Evolutionary conservation across 2,329 filamentous ascomycete genomes (phyloP).

Genomic region (Aspergillus caelatus): DNA sequence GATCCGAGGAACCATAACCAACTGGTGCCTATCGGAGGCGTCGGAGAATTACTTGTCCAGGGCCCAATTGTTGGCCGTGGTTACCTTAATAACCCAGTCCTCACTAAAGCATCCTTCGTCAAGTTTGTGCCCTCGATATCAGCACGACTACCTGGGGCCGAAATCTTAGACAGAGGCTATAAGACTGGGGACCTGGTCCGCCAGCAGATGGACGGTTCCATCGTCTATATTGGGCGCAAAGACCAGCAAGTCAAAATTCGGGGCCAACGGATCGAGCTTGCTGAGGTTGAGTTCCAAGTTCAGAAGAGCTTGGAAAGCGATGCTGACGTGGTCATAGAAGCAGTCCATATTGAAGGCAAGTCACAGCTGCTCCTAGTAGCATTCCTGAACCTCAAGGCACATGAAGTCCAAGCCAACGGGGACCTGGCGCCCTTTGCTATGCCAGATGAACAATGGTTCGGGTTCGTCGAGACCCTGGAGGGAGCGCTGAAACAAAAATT

Average conservation of each 20-base stretch:
- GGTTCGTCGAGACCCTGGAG: too few species aligned
- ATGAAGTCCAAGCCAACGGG: too few species aligned
- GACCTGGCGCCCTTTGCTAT: too few species aligned
- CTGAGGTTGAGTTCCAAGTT: slow-evolving; percentile 20
- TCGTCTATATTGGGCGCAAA: slow-evolving; percentile 21
- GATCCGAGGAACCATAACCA: slow-evolving; percentile 29
- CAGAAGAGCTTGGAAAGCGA: too few species aligned
- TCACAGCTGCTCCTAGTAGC: too few species aligned
- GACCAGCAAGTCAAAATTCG: slow-evolving; percentile 25
- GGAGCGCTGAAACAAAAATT: too few species aligned
- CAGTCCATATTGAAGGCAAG: too few species aligned
- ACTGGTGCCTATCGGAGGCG: slow-evolving; percentile 18
- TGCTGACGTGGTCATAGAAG: too few species aligned
- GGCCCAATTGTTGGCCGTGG: slow-evolving; percentile 34
- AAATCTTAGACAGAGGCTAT: slow-evolving; percentile 4
- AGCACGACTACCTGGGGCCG: slow-evolving; percentile 1
- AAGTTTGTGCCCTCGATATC: slow-evolving; percentile 15
- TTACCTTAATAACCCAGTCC: slow-evolving; percentile 35
- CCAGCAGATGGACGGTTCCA: slow-evolving; percentile 19
- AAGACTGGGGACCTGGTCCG: slow-evolving; percentile 25
- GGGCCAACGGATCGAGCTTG: slow-evolving; percentile 26
- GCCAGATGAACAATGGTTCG: too few species aligned
- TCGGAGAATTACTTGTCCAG: slow-evolving; percentile 31
- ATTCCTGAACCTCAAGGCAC: too few species aligned
- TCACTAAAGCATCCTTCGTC: slow-evolving; percentile 28